phyloP scores from a whole-genome alignment of 179 eudicot genomes.

The Pouteria campechiana region DNA sequence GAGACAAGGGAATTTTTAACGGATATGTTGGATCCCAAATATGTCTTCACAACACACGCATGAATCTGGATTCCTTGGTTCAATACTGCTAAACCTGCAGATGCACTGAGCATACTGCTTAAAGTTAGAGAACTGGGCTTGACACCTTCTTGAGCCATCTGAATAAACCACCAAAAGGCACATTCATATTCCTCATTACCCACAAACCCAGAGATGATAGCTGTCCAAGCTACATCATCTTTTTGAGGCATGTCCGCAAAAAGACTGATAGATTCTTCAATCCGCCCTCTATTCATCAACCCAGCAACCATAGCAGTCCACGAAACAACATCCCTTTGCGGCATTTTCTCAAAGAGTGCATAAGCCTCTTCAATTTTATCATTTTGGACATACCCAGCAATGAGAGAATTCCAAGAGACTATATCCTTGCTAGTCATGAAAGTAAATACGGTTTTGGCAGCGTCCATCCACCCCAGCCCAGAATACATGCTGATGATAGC shows the following conservation, averaged over 20 bases:
- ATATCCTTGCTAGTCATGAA: conserved; percentile 34
- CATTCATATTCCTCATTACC: conserved; percentile 30
- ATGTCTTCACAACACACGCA: conserved; percentile 33
- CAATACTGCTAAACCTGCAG: conserved; percentile 44
- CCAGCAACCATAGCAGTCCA: conserved; percentile 70
- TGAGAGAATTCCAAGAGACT: conserved; percentile 48
- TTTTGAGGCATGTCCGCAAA: conserved; percentile 41
- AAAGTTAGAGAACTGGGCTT: conserved; percentile 53
- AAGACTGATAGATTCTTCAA: conserved; percentile 26
- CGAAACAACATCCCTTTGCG: conserved; percentile 36
- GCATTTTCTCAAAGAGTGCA: conserved; percentile 30
- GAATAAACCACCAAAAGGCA: conserved; percentile 40
- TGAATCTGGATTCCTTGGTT: conserved; percentile 54
- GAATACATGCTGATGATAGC: conserved; percentile 52
- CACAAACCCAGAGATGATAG: conserved; percentile 53
- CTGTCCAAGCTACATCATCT: conserved; percentile 71
- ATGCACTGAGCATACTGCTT: conserved; percentile 54
- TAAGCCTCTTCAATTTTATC: conserved; percentile 33
- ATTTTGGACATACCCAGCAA: conserved; percentile 37
- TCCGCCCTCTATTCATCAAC: conserved; percentile 30
- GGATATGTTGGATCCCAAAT: conserved; percentile 34
- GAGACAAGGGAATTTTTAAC: conserved; percentile 53
- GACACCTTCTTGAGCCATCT: conserved; percentile 31
- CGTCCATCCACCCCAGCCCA: conserved; percentile 33
- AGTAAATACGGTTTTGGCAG: conserved; percentile 28